Conservation (phyloP, 225 moss, liverwort and hornwort species). For the Anthoceros angustus region DNA sequence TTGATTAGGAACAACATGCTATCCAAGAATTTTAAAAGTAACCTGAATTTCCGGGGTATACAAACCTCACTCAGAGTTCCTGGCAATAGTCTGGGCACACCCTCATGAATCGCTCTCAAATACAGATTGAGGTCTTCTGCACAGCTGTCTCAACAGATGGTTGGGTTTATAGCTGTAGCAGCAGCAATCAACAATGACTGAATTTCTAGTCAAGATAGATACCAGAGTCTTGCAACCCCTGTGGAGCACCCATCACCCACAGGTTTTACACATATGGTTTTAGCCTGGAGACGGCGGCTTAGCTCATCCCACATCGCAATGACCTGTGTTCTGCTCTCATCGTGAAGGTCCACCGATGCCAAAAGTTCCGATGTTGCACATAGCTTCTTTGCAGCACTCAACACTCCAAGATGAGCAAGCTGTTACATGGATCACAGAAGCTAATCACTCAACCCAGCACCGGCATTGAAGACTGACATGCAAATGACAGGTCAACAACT, state of each 20-base stretch:
- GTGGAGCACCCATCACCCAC: constrained; percentile 91
- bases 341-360: background rate
- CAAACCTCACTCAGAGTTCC: constrained; percentile 60
- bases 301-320: constrained; percentile 40
- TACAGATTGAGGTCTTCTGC: constrained; percentile 56
- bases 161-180: background rate
- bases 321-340: constrained; percentile 1
- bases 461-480: no score
- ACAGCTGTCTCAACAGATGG: constrained; percentile 29
- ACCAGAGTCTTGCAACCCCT: constrained; percentile 87
- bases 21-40: background rate
- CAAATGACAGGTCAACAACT: background rate
- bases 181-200: background rate
- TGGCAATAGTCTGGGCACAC: constrained; percentile 42
- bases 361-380: background rate
- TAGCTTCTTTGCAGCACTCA: background rate
- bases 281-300: constrained; percentile 38
- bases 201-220: background rate
- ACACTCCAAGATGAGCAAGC: background rate
- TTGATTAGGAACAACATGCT: background rate
- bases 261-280: constrained; percentile 71
- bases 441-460: no score
- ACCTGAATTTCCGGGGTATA: background rate
- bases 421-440: background rate
- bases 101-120: constrained; percentile 35